A percentile compares a stretch with the other conserved stretches of the same genome.
Conservation (phyloP, 768 basidiomycete species). For the Leccinum aurantiacum region DNA sequence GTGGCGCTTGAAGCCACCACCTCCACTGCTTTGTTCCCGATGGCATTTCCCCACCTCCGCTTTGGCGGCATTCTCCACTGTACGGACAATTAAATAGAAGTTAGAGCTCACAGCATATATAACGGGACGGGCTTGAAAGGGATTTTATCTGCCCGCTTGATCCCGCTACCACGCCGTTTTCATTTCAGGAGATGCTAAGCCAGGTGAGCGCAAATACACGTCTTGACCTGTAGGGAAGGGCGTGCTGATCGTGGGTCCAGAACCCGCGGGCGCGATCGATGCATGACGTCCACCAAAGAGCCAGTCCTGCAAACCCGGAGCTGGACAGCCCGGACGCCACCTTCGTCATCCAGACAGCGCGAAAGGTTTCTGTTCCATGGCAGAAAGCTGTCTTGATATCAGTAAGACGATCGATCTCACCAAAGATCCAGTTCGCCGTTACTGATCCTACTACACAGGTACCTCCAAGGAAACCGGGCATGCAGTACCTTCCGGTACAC, state of each 20-base stretch:
- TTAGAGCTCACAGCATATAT: constrained; percentile 17
- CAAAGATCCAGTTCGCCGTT: not conserved
- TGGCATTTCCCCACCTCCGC: constrained; percentile 16
- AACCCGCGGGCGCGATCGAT: constrained; percentile 11
- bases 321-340: constrained; percentile 11
- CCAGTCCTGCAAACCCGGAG: constrained; percentile 5
- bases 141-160: constrained; percentile 16
- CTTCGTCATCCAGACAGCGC: constrained; percentile 27
- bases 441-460: constrained; percentile 22
- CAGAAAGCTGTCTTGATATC: constrained; percentile 24
- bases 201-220: constrained; percentile 17
- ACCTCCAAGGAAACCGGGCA: constrained; percentile 20
- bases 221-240: constrained; percentile 21
- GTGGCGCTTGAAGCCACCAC: constrained; percentile 15
- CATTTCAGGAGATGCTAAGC: constrained; percentile 20
- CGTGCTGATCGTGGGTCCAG: constrained; percentile 28
- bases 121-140: constrained; percentile 4
- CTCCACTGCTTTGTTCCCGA: constrained; percentile 19
- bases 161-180: constrained; percentile 27
- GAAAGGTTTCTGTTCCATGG: constrained; percentile 17
- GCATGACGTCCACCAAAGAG: constrained; percentile 13
- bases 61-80: constrained; percentile 17
- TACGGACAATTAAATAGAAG: constrained; percentile 6
- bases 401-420: constrained; percentile 10
- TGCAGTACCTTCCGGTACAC: constrained; percentile 16